Evolutionary conservation across 345 rosid genomes (phyloP).

Genomic region (Populus simonii): DNA sequence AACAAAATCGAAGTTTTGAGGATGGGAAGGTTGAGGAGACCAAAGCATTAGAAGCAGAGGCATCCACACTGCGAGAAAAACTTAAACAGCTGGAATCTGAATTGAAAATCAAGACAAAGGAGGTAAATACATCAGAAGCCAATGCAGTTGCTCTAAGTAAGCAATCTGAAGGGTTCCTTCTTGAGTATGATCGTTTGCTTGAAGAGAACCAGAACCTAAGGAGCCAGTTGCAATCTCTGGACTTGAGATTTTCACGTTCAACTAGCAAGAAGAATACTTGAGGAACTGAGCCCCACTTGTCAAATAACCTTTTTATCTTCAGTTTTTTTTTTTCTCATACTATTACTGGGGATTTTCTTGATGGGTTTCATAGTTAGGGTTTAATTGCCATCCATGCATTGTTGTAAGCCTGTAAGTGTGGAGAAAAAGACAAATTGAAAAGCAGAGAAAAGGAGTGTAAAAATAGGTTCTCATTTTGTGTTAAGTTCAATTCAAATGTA

Average conservation of each 20-base stretch:
- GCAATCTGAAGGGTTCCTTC: conserved; percentile 93
- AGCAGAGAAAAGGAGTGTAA: neutral
- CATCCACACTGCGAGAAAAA: conserved; percentile 33
- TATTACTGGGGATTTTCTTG: conserved; percentile 11
- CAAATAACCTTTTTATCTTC: neutral
- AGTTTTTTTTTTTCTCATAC: neutral
- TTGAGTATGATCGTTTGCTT: conserved; percentile 80
- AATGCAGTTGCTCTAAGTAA: conserved; percentile 73
- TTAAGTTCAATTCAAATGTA: conserved; percentile 3
- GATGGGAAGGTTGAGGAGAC: conserved; percentile 58
- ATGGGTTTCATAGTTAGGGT: conserved; percentile 9
- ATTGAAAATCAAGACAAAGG: conserved; percentile 50
- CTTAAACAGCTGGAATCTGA: conserved; percentile 48
- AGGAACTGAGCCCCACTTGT: conserved; percentile 17
- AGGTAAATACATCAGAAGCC: conserved; percentile 55
- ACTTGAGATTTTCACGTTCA: conserved; percentile 49
- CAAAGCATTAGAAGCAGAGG: conserved; percentile 59
- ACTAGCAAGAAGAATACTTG: conserved; percentile 71
- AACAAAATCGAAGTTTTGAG: conserved; percentile 56
- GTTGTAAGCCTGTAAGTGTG: conserved; percentile 17
- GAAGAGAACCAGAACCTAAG: conserved; percentile 76
- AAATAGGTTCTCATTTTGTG: conserved; percentile 7
- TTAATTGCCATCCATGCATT: conserved; percentile 6
- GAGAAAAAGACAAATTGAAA: neutral
- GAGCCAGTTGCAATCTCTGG: conserved; percentile 62